Evolutionary conservation across 2,329 filamentous ascomycete genomes (phyloP), one percentile per base, ranked within the genome.

Genomic region (Sarocladium kiliense): DNA sequence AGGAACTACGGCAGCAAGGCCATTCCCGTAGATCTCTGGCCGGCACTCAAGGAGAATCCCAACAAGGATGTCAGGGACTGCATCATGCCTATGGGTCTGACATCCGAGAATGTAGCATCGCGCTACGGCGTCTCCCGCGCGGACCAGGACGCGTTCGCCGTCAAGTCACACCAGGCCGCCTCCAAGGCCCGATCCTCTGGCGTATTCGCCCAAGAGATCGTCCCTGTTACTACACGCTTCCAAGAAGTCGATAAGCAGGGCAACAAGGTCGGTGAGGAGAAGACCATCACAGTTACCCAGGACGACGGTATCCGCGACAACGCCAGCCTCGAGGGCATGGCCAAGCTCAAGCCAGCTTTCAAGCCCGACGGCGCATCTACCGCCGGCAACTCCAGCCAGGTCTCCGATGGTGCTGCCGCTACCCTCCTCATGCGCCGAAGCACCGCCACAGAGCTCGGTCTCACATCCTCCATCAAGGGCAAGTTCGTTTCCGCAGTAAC

Each of bases 71-170:
- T 89, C 3, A 75, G 81, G 41, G 92, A 96, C 68, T 96, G 92
- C 68, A 84, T 97, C 67, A 95, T 96, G 92, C 84, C 86, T 62
- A 97, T 97, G 92, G 92, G 92, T 0, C 72, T 93, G 57, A 97
- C 92, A 12, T 86, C 85, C 4, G 92, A 97, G 77, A 96, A 96
- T 63, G 91, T 97, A 0, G 90, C 92, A 0, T 74, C 77, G 62
- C 75, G 91, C 47, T 95, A 96, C 66, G 81, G 81, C 10, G 82
- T 97, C 23, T 80, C 74, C 3, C 75, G 92, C 23, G 78, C 76
- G 2, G 91, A 95, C 59, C 91, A 96, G 73, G 92, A 97, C 66
- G 85, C 78, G 1, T 91, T 96, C 61, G 91, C 92, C 0, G 86
- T 85, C 2, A 75, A 82, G 61, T 89, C 84, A 19, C 92, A 97